phyloP scores from a whole-genome alignment of 1,139 yeast genomes.

The Kluyveromyces sp. region DNA sequence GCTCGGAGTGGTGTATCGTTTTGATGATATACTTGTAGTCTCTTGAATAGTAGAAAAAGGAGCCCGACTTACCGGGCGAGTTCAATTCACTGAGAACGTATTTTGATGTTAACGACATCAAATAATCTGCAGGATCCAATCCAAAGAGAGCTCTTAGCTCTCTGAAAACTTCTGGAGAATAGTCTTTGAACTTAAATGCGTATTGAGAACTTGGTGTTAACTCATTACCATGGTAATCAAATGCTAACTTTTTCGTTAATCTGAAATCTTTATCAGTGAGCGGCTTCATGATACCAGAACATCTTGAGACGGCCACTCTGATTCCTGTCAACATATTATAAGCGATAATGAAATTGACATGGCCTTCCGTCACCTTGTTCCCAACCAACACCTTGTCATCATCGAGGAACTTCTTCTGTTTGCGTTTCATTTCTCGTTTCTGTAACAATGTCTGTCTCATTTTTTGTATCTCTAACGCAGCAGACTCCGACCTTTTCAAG shows the following conservation, averaged over 20 bases:
- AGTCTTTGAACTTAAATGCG: slow-evolving; percentile 95
- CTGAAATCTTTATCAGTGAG: slow-evolving; percentile 64
- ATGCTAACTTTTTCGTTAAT: slow-evolving; percentile 69
- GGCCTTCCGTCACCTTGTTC: slow-evolving; percentile 84
- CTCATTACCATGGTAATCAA: slow-evolving; percentile 83
- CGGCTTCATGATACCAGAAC: slow-evolving; percentile 78
- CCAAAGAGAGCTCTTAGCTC: slow-evolving; percentile 75
- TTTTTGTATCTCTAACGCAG: slow-evolving; percentile 28
- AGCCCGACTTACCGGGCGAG: slow-evolving; percentile 96
- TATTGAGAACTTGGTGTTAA: slow-evolving; percentile 81
- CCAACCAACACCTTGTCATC: slow-evolving; percentile 63
- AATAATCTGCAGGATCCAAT: slow-evolving; percentile 91
- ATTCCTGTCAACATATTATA: slow-evolving; percentile 97
- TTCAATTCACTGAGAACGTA: slow-evolving; percentile 88
- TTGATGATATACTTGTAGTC: slow-evolving; percentile 93
- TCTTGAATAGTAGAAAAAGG: slow-evolving; percentile 89
- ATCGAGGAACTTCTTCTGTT: slow-evolving; percentile 34
- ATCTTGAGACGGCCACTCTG: slow-evolving; percentile 86
- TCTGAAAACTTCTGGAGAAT: slow-evolving; percentile 89
- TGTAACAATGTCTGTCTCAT: slow-evolving; percentile 27
- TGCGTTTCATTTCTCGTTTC: slow-evolving; percentile 31
- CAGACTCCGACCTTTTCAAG: slow-evolving; percentile 27
- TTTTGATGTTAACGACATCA: slow-evolving; percentile 86
- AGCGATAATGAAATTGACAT: slow-evolving; percentile 87
- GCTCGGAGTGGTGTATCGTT: slow-evolving; percentile 92